Evolutionary conservation across 305 asterid species (phyloP), one percentile per base, ranked within the genome.

Genomic region (Fraxinus sp.): DNA sequence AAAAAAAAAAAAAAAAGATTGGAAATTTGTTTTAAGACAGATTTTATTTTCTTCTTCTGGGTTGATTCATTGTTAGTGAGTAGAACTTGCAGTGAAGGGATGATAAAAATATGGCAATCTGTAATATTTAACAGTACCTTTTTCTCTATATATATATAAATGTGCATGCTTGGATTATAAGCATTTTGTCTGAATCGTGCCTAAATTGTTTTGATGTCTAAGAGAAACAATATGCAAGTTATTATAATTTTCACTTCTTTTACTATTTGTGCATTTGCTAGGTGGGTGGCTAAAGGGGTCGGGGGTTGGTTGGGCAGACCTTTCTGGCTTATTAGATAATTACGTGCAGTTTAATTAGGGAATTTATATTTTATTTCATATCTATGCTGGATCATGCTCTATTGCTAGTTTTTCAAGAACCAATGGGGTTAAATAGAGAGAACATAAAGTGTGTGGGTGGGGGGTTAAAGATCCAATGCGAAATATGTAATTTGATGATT

Each of bases 51-150:
- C 28, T 59, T 59, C 11, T 13, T 66, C 20, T 78, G 79, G 70
- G 76, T 71, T 81, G 59, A 28, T 80, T 78, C 52, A 7, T 55
- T 71, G 59, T 82, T 11, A 13, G 33, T 76, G 37, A 70, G 37
- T 71, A 36, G 79, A 37, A 39, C 74, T 82, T 52, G 22, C 22
- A 16, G 22, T 16, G 22, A 52, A 52, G 5, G 7, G 7, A 4
- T 52, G 62, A 52, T 1, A 4, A 16, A 52, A 52, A 14, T 52
- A 52, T 52, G 22, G 0, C 62, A 18, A 57, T 57, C 28, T 59
- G 70, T 59, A n/a, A 59, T 20, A n/a, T 59, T 30, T 1, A 32
- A 35, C 13, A 73, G 39, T 80, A 36, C 37, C 72, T 36, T 35
- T 80, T 59, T 2, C 7, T 10, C 30, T n/a, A 44, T 73, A 46